A percentile compares a stretch with the other conserved stretches of the same genome.
Conservation (phyloP, 2,329 filamentous ascomycete genomes). For the Catunica adiposa region DNA sequence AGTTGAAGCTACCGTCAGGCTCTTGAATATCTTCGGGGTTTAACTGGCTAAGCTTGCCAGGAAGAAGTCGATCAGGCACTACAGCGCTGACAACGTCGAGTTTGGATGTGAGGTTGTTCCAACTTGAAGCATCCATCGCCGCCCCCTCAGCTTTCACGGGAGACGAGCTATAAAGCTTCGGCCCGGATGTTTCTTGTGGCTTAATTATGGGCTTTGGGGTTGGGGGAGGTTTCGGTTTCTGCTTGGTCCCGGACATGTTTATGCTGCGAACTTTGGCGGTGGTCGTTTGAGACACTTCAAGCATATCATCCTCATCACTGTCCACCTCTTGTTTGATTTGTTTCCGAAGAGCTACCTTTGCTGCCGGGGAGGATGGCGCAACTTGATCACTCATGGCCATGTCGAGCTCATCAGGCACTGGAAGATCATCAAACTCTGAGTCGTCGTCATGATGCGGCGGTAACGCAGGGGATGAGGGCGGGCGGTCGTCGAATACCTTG, state of each 20-base stretch:
- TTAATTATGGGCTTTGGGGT: conserved; percentile 47
- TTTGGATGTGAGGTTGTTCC: conserved; percentile 74
- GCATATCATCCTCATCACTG: conserved; percentile 66
- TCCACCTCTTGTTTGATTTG: conserved; percentile 35
- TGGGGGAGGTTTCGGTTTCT: conserved; percentile 55
- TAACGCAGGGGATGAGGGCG: conserved; percentile 29
- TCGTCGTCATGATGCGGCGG: conserved; percentile 32
- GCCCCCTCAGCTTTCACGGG: conserved; percentile 5
- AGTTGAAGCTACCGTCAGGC: conserved; percentile 73
- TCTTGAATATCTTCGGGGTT: conserved; percentile 76
- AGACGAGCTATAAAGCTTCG: conserved; percentile 27
- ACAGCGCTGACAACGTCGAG: conserved; percentile 52
- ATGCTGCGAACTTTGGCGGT: conserved; percentile 53
- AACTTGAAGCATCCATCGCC: conserved; percentile 59
- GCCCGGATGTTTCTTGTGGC: conserved; percentile 55
- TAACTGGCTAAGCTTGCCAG: conserved; percentile 49
- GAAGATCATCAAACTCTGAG: conserved; percentile 40
- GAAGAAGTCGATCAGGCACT: conserved; percentile 34
- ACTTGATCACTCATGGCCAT: conserved; percentile 63
- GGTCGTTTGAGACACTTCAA: conserved; percentile 71
- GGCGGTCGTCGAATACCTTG: conserved; percentile 31
- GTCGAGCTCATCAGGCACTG: conserved; percentile 46
- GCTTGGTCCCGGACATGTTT: conserved; percentile 66
- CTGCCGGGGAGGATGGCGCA: conserved; percentile 71
- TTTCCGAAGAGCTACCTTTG: conserved; percentile 62